Base-by-base conservation (phyloP, 768 basidiomycete species). In the Lactifluus subvellereus region DNA sequence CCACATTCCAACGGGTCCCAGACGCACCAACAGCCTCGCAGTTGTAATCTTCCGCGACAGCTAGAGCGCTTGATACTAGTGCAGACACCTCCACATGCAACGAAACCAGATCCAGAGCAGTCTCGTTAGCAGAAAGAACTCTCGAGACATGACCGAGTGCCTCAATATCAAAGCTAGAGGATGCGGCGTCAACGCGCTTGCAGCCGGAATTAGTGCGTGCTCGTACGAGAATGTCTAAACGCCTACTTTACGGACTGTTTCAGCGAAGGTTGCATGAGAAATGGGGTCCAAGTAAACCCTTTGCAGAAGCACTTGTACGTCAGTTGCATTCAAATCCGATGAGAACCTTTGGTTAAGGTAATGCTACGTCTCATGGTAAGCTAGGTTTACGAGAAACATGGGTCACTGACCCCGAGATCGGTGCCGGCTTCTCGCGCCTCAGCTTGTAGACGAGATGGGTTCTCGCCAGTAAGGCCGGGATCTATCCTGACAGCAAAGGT, bases 1-100 rank as follows among this genome's bases (percentile, higher is more conserved):
- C 38, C 1, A 20, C 18, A 30, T n/a, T 27, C 27, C n/a, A 14
- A 53, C 4, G n/a, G 13, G 22, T n/a, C 37, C 48, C 32, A 35
- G 10, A 76, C 86, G 30, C 71, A 88, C 90, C 90, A 37, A 92
- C 86, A 22, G 84, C 86, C 69, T 91, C 89, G 65, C 87, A 91
- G 68, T 91, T 89, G 67, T 88, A 91, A 47, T 84, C 80, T 60
- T 88, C 83, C 48, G 91, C 74, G 61, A 90, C 80, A 16, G 75
- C 74, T 49, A 91, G 72, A 0, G 84, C 82, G 65, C 83, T 79
- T 32, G 81, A 84, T 35, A 90, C 74, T n/a, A 93, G 70, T 58
- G 86, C 83, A 11, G 79, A 77, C n/a, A 90, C 74, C 60, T 79
- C 82, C 20, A 82, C 73, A 70, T 93, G 87, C 30, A 92, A 73